Conservation (phyloP, 495 filamentous ascomycete genomes). For the Pseudotulostoma volvatum region DNA sequence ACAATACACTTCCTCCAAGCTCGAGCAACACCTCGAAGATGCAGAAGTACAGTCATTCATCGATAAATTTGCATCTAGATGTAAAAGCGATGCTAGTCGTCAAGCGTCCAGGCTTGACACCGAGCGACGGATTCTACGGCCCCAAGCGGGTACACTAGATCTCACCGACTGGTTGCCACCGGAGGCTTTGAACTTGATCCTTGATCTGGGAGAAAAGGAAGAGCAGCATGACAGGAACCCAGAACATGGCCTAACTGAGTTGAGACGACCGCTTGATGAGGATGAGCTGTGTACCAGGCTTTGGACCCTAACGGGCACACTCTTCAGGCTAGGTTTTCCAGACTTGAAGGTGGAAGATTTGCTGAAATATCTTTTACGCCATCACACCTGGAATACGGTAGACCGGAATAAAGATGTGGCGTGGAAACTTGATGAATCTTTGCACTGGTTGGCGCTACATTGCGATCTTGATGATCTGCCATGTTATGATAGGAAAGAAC, state of each 20-base stretch:
- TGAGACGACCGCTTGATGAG: constrained; percentile 31
- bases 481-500: constrained; percentile 39
- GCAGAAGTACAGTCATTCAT: constrained; percentile 68
- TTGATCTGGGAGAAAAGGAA: constrained; percentile 37
- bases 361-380: constrained; percentile 44
- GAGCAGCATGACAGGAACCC: constrained; percentile 19
- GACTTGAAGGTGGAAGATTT: constrained; percentile 43
- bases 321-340: constrained; percentile 52
- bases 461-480: constrained; percentile 51
- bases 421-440: constrained; percentile 72
- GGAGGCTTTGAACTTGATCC: constrained; percentile 59
- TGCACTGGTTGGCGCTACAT: constrained; percentile 73
- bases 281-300: constrained; percentile 60
- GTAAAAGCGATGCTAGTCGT: constrained; percentile 46
- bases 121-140: constrained; percentile 58
- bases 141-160: constrained; percentile 51
- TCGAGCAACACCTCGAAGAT: constrained; percentile 66
- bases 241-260: constrained; percentile 12
- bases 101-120: constrained; percentile 59
- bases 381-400: constrained; percentile 34
- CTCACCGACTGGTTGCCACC: constrained; percentile 62
- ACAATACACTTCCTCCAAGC: constrained; percentile 53
- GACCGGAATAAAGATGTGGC: constrained; percentile 43
- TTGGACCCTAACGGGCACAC: constrained; percentile 61
- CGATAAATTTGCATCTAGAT: constrained; percentile 61